Percentiles rank a stretch among this genome's conserved stretches.
Conservation (phyloP, 2,329 filamentous ascomycete species). For the Sporothrix pseudoabietina region DNA sequence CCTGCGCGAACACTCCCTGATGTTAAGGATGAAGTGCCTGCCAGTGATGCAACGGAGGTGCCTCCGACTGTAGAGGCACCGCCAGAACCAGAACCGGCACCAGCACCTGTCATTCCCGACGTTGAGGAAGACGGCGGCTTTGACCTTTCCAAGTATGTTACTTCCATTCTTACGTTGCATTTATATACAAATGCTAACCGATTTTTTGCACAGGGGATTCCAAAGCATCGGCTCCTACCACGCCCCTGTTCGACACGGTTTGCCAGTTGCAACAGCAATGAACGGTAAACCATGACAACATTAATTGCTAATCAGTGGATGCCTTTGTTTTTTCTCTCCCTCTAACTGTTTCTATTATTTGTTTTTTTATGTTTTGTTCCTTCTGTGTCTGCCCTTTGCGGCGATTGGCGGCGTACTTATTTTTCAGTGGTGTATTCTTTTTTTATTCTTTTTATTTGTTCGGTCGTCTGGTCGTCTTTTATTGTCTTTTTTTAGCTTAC, state of each 20-base stretch:
- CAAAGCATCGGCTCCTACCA: conserved; percentile 67
- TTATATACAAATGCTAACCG: conserved; percentile 38
- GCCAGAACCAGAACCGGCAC: conserved; percentile 34
- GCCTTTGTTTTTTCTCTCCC: neutral
- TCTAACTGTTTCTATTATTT: conserved; percentile 9
- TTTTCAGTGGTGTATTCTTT: neutral
- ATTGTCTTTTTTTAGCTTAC: neutral
- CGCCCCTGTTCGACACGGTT: conserved; percentile 53
- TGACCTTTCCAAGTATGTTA: conserved; percentile 59
- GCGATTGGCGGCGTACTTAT: conserved; percentile 11
- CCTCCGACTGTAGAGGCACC: neutral
- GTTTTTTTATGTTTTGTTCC: neutral
- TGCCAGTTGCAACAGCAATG: conserved; percentile 48
- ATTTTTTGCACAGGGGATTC: conserved; percentile 54
- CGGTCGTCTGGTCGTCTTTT: neutral
- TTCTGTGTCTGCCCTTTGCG: neutral
- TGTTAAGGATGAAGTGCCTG: conserved; percentile 2
- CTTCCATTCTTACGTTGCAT: neutral
- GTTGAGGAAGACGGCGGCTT: conserved; percentile 57
- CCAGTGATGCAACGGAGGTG: conserved; percentile 22
- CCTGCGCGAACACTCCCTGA: conserved; percentile 15
- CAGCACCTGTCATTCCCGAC: conserved; percentile 37
- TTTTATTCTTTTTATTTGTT: neutral
- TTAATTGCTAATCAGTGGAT: neutral
- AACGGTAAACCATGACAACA: conserved; percentile 39